These are phyloP conservation scores for Senecio squalidus DNA, from an alignment of 140 eudicot genomes.

Conservation along the genomic window DNA sequence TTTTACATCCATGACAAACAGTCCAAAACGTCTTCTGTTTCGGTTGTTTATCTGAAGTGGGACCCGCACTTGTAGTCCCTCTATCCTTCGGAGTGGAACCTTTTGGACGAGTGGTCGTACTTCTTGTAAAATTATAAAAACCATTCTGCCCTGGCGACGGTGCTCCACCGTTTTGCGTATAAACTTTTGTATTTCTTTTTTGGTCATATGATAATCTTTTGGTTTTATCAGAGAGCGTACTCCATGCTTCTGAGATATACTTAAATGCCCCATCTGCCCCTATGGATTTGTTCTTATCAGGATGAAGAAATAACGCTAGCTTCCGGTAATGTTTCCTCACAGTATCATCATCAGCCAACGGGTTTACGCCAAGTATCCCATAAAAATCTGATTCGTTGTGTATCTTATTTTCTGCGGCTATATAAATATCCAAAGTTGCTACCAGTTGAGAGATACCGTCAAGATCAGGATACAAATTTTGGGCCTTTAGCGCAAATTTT, in stretches of 20 bases:
- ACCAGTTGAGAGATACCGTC: slow-evolving; percentile 69
- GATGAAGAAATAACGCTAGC: slow-evolving; percentile 73
- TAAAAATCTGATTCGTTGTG: slow-evolving; percentile 61
- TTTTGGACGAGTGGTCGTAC: slow-evolving; percentile 32
- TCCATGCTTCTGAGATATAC: slow-evolving; percentile 71
- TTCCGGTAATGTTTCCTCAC: slow-evolving; percentile 59
- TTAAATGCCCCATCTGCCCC: slow-evolving; percentile 91
- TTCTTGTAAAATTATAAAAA: slow-evolving; percentile 47
- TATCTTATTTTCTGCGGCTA: slow-evolving; percentile 46
- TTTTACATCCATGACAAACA: slow-evolving; percentile 63
- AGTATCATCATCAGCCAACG: slow-evolving; percentile 62
- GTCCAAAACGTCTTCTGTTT: slow-evolving; percentile 61
- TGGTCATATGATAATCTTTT: slow-evolving; percentile 51
- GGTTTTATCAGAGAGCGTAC: slow-evolving; percentile 50
- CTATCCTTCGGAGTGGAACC: slow-evolving; percentile 25
- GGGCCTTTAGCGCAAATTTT: slow-evolving; percentile 65
- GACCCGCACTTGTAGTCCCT: slow-evolving; percentile 14
- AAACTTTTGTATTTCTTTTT: slow-evolving; percentile 21
- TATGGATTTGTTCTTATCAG: slow-evolving; percentile 67
- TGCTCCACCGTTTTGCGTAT: slow-evolving; percentile 25
- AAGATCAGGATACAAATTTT: slow-evolving; percentile 56
- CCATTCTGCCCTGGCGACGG: slow-evolving; percentile 46
- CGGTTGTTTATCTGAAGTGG: slow-evolving; percentile 28
- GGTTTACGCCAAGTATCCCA: slow-evolving; percentile 58
- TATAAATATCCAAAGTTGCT: slow-evolving; percentile 54